Percentiles rank a stretch among this genome's conserved stretches.
These are phyloP conservation scores for Acacia confusa DNA, from an alignment of 306 rosid species.

Conservation along the genomic window DNA sequence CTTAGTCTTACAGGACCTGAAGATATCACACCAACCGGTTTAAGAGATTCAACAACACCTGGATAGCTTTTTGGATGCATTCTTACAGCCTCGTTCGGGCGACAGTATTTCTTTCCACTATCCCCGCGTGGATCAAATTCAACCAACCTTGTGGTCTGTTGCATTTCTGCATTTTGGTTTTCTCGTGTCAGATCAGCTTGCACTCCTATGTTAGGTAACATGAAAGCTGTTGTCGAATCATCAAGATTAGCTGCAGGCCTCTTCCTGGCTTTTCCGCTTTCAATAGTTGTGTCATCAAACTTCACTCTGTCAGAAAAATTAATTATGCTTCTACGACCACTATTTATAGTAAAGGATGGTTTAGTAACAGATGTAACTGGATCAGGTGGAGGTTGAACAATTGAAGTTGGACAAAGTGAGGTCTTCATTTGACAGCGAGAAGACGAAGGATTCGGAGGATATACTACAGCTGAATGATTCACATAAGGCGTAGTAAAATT, in stretches of 20 bases:
- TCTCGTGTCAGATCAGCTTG: slow-evolving; percentile 34
- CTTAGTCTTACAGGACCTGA: slow-evolving; percentile 58
- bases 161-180: slow-evolving; percentile 31
- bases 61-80: slow-evolving; percentile 29
- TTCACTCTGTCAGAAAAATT: slow-evolving; percentile 46
- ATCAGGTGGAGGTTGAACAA: slow-evolving; percentile 40
- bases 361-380: slow-evolving; percentile 40
- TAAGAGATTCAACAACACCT: slow-evolving; percentile 36
- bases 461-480: slow-evolving; percentile 40
- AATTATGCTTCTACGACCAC: slow-evolving; percentile 38
- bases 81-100: slow-evolving; percentile 29
- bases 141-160: slow-evolving; percentile 22
- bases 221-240: slow-evolving; percentile 37
- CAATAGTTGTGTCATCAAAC: slow-evolving; percentile 41
- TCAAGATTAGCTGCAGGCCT: slow-evolving; percentile 28
- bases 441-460: slow-evolving; percentile 36
- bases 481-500: slow-evolving; percentile 32
- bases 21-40: slow-evolving; percentile 34
- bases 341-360: slow-evolving; percentile 33
- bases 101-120: slow-evolving; percentile 27
- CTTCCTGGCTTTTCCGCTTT: slow-evolving; percentile 43
- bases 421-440: slow-evolving; percentile 43
- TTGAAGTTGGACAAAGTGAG: slow-evolving; percentile 34
- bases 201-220: slow-evolving; percentile 35
- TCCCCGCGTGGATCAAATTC: slow-evolving; percentile 37